Percentiles rank a stretch among this genome's conserved stretches.
Evolutionary conservation across 2,329 filamentous ascomycete genomes (phyloP).

Genomic region (Pseudovirgaria hyperparasitica): DNA sequence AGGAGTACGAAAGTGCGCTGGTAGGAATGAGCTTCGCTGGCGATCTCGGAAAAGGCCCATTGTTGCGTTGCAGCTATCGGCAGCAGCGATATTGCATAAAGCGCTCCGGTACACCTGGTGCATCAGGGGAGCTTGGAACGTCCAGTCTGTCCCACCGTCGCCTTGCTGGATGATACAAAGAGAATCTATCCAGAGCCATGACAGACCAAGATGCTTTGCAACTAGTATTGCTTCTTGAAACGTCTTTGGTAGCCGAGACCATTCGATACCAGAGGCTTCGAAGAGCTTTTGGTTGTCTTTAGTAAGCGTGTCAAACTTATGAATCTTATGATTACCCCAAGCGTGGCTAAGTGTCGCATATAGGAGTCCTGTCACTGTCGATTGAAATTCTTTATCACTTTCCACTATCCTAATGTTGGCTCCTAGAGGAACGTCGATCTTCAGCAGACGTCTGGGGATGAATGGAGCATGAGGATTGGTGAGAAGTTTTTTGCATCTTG

Average conservation of each 20-base stretch:
- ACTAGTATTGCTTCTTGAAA: constrained; percentile 4
- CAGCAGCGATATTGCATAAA: constrained; percentile 6
- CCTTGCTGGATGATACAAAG: too few species aligned
- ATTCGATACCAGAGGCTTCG: not conserved
- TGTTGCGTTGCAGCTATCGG: constrained; percentile 9
- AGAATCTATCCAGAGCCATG: constrained; percentile 5
- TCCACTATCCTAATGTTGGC: too few species aligned
- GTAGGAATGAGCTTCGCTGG: constrained; percentile 7
- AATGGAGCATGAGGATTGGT: too few species aligned
- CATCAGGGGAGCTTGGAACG: constrained; percentile 2
- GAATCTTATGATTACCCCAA: too few species aligned
- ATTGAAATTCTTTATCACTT: too few species aligned
- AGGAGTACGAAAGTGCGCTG: constrained; percentile 6
- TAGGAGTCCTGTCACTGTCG: too few species aligned
- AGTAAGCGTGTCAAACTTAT: too few species aligned
- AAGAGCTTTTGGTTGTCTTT: too few species aligned
- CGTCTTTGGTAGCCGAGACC: constrained; percentile 3
- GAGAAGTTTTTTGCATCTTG: too few species aligned
- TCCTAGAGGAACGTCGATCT: too few species aligned
- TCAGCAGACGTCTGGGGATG: too few species aligned
- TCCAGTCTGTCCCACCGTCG: constrained; percentile 2
- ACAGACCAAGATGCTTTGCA: constrained; percentile 2
- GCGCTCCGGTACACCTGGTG: constrained; percentile 3
- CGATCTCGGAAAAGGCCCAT: constrained; percentile 13
- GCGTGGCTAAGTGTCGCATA: too few species aligned